These are phyloP conservation scores for Fusarium concolor DNA, from an alignment of 2,329 filamentous ascomycete species.

Conservation along the genomic window DNA sequence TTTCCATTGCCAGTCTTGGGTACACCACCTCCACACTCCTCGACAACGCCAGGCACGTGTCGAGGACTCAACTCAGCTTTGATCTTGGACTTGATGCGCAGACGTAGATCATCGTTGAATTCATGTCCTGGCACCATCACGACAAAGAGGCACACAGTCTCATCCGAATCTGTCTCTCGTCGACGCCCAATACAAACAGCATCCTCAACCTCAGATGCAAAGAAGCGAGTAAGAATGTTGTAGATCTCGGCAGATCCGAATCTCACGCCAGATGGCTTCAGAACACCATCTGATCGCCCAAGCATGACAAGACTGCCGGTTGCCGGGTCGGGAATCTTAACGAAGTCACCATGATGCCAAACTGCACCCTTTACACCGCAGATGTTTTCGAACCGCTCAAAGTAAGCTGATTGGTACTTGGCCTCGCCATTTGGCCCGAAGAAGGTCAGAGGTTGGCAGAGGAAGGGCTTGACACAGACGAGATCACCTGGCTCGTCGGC, in stretches of 20 bases:
- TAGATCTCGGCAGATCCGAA: constrained; percentile 98
- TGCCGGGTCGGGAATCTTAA: constrained; percentile 71
- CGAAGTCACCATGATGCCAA: constrained; percentile 97
- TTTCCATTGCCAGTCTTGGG: constrained; percentile 95
- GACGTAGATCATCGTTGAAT: constrained; percentile 71
- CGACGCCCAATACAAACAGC: constrained; percentile 87
- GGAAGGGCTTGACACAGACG: constrained; percentile 87
- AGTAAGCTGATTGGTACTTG: constrained; percentile 89
- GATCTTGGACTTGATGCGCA: constrained; percentile 74
- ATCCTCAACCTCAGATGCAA: constrained; percentile 81
- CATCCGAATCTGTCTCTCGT: constrained; percentile 77
- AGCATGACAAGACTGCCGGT: constrained; percentile 91
- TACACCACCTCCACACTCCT: constrained; percentile 82
- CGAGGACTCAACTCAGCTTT: constrained; percentile 84
- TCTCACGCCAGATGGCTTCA: constrained; percentile 91
- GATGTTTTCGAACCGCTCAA: constrained; percentile 76
- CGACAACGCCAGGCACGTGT: constrained; percentile 87
- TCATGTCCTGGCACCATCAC: constrained; percentile 72
- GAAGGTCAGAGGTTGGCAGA: constrained; percentile 90
- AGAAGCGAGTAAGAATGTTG: constrained; percentile 89
- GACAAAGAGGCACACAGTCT: constrained; percentile 89
- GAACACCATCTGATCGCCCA: constrained; percentile 88
- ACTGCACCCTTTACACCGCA: constrained; percentile 59
- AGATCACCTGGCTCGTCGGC: constrained; percentile 84
- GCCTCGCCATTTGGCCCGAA: constrained; percentile 73